phyloP scores from a whole-genome alignment of 805 yeast species.

The Candida succiphila region DNA sequence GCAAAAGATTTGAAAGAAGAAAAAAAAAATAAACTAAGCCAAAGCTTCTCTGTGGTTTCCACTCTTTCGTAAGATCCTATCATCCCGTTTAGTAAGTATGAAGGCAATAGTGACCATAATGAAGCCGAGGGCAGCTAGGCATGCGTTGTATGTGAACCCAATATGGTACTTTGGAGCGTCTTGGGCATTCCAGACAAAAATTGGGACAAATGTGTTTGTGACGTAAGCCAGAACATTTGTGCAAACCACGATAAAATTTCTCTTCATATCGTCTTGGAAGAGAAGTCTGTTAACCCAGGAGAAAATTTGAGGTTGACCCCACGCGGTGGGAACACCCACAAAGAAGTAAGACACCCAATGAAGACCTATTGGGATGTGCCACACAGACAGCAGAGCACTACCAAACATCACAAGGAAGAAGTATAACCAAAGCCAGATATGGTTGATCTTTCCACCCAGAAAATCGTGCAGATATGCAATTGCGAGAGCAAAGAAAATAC shows the following conservation, averaged over 20 bases:
- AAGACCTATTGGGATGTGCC: slow-evolving; percentile 38
- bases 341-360: slow-evolving; percentile 43
- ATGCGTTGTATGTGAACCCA: slow-evolving; percentile 30
- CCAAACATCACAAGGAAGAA: slow-evolving; percentile 32
- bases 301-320: slow-evolving; percentile 48
- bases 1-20: no score
- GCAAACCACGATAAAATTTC: slow-evolving; percentile 25
- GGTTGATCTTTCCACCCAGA: slow-evolving; percentile 25
- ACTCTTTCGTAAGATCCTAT: no score
- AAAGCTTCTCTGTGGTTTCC: no score
- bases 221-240: slow-evolving; percentile 34
- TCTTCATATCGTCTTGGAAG: slow-evolving; percentile 31
- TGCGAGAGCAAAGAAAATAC: slow-evolving; percentile 26
- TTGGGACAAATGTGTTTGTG: slow-evolving; percentile 30
- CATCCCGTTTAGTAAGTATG: slow-evolving; percentile 14
- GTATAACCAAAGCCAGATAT: slow-evolving; percentile 25
- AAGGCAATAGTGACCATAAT: slow-evolving; percentile 18
- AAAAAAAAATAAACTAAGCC: no score
- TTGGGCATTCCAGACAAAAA: slow-evolving; percentile 28
- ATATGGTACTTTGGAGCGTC: slow-evolving; percentile 26
- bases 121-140: slow-evolving; percentile 23
- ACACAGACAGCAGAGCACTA: slow-evolving; percentile 30
- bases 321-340: slow-evolving; percentile 34
- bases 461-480: slow-evolving; percentile 28
- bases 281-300: slow-evolving; percentile 45